Evolutionary conservation across 2,329 filamentous ascomycete species (phyloP), one percentile per base, ranked within the genome.

Genomic region (Diaporthe sp.): DNA sequence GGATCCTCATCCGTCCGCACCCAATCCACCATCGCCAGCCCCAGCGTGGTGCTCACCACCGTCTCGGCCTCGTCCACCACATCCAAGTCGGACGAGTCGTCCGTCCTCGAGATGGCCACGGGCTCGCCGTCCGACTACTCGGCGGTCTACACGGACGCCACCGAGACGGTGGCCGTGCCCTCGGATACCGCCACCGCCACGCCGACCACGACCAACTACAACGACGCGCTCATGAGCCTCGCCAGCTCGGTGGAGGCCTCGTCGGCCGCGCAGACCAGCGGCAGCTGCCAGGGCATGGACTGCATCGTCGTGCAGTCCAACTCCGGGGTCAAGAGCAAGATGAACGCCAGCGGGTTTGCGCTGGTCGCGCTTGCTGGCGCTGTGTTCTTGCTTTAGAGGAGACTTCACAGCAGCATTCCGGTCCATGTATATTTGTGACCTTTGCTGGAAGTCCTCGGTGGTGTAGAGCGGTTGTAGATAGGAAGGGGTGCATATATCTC

Each of bases 271-370:
- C 42, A 70, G 60, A 58, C 68, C 5, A 2, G 25, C 44, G 34
- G 28, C 47, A 17, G 39, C 1, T 76, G 75, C 68, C 20, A 57
- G 9, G 73, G 70, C 17, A 57, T 76, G 39, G 75, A 75, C 61
- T 76, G 75, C 47, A 75, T 76, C n/a, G 75, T 76, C 31, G 75
- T 76, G 60, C 61, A 67, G 65, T 73, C 68, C 55, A 76, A 53
- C 63, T 70, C 73, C 12, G 75, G 61, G 7, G 39, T 58, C 60
- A 75, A 67, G 70, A 57, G 22, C 37, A 34, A 20, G 28, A 39
- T 72, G 22, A 71, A 51, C 53, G 75, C 70, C 39, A 42, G 73
- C 61, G 70, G 61, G 10, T 22, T 73, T 55, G 73, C 73, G 75
- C 75, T 76, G 75, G 75, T 49, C 68, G 73, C 47, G 10, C 25